A percentile compares a stretch with the other conserved stretches of the same genome.
These are phyloP conservation scores for Xylariaceae sp. DNA, from an alignment of 2,329 filamentous ascomycete genomes.

Conservation along the genomic window DNA sequence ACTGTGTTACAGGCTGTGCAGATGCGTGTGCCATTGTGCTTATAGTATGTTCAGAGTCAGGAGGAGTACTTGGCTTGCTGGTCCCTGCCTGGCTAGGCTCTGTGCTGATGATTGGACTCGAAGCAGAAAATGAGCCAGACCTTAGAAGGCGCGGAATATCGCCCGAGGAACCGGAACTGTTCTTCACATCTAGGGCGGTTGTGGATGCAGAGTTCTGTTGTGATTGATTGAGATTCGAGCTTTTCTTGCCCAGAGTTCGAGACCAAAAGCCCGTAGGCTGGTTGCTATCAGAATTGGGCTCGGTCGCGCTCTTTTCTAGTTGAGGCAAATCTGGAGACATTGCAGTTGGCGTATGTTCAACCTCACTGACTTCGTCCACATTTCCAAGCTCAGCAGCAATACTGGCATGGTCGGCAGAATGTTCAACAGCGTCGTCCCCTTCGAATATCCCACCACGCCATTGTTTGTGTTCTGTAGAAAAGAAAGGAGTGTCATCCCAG, in stretches of 20 bases:
- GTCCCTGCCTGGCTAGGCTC: constrained; percentile 66
- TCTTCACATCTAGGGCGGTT: constrained; percentile 47
- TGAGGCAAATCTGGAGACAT: constrained; percentile 40
- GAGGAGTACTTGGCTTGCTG: constrained; percentile 54
- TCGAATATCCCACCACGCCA: constrained; percentile 85
- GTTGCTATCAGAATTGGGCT: constrained; percentile 43
- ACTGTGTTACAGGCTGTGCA: constrained; percentile 45
- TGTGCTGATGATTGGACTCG: constrained; percentile 64
- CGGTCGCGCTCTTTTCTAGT: constrained; percentile 56
- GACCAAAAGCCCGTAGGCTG: constrained; percentile 47
- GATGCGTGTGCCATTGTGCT: constrained; percentile 56
- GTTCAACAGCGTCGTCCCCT: constrained; percentile 48
- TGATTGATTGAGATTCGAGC: constrained; percentile 28
- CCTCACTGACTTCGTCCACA: constrained; percentile 44
- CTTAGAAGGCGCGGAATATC: constrained; percentile 55
- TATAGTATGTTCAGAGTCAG: constrained; percentile 58
- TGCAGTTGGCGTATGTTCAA: constrained; percentile 40
- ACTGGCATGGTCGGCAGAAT: constrained; percentile 36
- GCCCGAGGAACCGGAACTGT: constrained; percentile 35
- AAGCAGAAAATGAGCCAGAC: constrained; percentile 61
- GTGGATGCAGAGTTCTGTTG: constrained; percentile 42
- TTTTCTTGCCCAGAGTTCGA: constrained; percentile 44
- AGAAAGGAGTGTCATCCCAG: constrained; percentile 95
- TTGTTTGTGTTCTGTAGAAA: constrained; percentile 71
- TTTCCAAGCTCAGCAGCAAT: constrained; percentile 44